Evolutionary conservation across 225 moss, liverwort and hornwort genomes (phyloP).

Genomic region (Straminergon stramineum): DNA sequence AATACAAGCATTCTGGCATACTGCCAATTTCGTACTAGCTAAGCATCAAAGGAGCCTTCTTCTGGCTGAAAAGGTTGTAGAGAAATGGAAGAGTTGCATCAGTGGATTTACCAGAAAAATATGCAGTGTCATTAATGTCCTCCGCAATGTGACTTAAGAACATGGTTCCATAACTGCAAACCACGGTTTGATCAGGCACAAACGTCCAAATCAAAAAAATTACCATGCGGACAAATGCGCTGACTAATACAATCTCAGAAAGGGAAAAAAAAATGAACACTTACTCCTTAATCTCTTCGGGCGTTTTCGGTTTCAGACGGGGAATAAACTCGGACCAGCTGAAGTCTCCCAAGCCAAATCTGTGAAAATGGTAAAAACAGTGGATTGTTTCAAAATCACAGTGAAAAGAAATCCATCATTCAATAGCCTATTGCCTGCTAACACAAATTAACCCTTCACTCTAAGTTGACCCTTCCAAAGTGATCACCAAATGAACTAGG

Average conservation of each 20-base stretch:
- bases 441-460: neutral
- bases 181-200: neutral
- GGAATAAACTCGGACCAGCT: slow-evolving; percentile 92
- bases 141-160: slow-evolving; percentile 97
- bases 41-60: neutral
- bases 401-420: neutral
- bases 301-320: slow-evolving; percentile 85
- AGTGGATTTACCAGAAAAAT: slow-evolving; percentile 49
- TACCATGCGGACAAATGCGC: neutral
- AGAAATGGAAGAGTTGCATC: neutral
- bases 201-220: neutral
- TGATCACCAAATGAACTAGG: neutral
- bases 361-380: neutral
- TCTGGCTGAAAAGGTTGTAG: neutral
- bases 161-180: slow-evolving; percentile 76
- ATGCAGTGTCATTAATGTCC: slow-evolving; percentile 67
- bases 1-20: neutral
- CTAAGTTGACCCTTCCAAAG: neutral
- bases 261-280: neutral
- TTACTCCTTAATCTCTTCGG: slow-evolving; percentile 92
- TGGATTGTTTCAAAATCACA: neutral
- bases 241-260: neutral
- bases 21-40: neutral
- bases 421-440: neutral
- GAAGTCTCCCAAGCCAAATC: slow-evolving; percentile 93